Evolutionary conservation across 768 basidiomycete species (phyloP), one percentile per base, ranked within the genome.

Genomic region (Vararia minispora): DNA sequence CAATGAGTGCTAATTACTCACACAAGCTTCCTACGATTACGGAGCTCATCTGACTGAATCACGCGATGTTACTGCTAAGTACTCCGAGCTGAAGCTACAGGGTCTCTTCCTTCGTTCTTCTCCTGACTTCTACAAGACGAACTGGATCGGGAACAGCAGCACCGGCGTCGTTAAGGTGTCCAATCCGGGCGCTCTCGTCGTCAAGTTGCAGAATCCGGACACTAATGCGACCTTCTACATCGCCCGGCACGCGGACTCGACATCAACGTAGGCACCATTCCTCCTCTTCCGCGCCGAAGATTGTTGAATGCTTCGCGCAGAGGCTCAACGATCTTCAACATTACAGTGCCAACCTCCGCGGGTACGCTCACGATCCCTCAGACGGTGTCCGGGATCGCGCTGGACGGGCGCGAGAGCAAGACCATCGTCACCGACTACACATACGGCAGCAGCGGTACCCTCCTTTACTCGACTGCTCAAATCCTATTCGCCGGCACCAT

Each of bases 91-190:
- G 35, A 90, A 88, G 54, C 68, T 76, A 14, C 74, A 89, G 51
- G 78, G 72, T 13, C 54, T 87, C 13, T 90, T 90, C 66, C 58
- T 89, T 14, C 76, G 87, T 20, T 82, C 79, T 45, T 79, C 82
- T 0, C 77, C 73, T 0, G 79, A 81, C 33, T 84, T 89, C 53
- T 73, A 76, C 57, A 82, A 87, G 60, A 90, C 86, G 0, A 69
- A 85, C 44, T 72, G 76, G 68, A 61, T 86, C 16, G 78, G 74
- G 3, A 71, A 83, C 48, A 66, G 73, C 17, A 69, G 65, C 17
- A 70, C 63, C 10, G 74, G 74, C 26, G 57, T 56, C 10, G 64
- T 68, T 18, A 49, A 44, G 0, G 51, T 64, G 29, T 56, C 60
- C n/a, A 69, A 70, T 41, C 41, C 68, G 0, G 64, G 61, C 3